Percentiles rank a stretch among this genome's conserved stretches.
Conservation (phyloP, 306 rosid genomes). For the Castanea sativa region DNA sequence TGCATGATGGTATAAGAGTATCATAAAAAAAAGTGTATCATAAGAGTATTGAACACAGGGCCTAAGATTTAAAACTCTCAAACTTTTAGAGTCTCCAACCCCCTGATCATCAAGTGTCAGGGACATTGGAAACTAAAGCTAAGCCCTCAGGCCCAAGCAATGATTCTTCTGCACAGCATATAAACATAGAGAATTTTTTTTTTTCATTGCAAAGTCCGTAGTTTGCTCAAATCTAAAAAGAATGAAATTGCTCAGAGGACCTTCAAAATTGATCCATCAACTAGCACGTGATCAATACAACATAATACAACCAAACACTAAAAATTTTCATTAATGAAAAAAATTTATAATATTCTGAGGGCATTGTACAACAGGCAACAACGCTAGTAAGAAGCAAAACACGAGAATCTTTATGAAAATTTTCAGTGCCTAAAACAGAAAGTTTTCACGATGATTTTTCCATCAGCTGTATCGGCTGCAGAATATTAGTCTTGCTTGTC, state of each 20-base stretch:
- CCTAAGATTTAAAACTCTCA: neutral
- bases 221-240: neutral
- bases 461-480: slow-evolving; percentile 92
- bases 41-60: too few species aligned
- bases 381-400: slow-evolving; percentile 10
- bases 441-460: slow-evolving; percentile 65
- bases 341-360: neutral
- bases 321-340: slow-evolving; percentile 4
- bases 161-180: neutral
- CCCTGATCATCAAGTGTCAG: neutral
- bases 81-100: neutral
- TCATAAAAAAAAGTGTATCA: too few species aligned
- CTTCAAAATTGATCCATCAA: neutral
- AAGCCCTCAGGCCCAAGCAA: neutral
- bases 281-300: neutral
- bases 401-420: neutral
- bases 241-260: neutral
- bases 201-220: too few species aligned
- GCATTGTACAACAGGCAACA: slow-evolving; percentile 16
- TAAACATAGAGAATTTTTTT: neutral
- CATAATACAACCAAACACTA: neutral
- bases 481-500: slow-evolving; percentile 74
- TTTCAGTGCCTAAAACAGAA: neutral
- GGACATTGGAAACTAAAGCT: neutral
- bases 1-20: neutral